These are phyloP conservation scores for Tricholoma furcatifolium DNA, from an alignment of 768 basidiomycete genomes.

Conservation along the genomic window DNA sequence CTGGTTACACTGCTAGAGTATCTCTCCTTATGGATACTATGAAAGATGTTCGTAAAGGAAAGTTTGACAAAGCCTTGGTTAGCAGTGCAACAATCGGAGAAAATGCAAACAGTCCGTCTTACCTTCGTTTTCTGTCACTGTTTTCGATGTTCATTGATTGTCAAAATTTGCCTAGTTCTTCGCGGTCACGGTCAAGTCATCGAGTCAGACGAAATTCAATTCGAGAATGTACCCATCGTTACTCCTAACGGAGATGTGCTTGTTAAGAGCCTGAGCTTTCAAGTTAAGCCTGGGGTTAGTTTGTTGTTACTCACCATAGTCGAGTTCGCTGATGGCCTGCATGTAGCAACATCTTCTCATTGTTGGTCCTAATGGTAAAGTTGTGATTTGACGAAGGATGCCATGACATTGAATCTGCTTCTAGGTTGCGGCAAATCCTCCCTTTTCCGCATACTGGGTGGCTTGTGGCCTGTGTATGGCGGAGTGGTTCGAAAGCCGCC, in stretches of 20 bases:
- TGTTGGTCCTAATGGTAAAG: constrained; percentile 87
- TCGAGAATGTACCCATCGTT: constrained; percentile 92
- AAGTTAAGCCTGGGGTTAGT: constrained; percentile 80
- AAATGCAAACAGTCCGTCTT: constrained; percentile 67
- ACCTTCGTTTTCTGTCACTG: neutral
- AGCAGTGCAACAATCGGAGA: constrained; percentile 71
- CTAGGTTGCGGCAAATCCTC: constrained; percentile 86
- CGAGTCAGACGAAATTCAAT: constrained; percentile 86
- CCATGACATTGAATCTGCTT: neutral
- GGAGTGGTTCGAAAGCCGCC: constrained; percentile 90
- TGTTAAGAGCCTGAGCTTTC: constrained; percentile 81
- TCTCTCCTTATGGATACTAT: constrained; percentile 88
- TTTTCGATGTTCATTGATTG: neutral
- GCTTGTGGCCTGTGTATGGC: constrained; percentile 86
- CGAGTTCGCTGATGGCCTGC: constrained; percentile 7
- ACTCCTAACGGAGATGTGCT: constrained; percentile 96
- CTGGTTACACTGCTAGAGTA: constrained; percentile 93
- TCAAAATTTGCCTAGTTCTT: constrained; percentile 52
- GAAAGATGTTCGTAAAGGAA: constrained; percentile 78
- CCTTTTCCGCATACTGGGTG: constrained; percentile 93
- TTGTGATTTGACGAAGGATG: neutral
- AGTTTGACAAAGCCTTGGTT: constrained; percentile 86
- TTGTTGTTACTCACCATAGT: neutral
- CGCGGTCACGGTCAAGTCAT: constrained; percentile 76
- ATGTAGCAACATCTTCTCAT: constrained; percentile 84